Percentiles rank a stretch among this genome's conserved stretches.
These are phyloP conservation scores for Nepenthes alata DNA, from an alignment of 179 eudicot species.

Conservation along the genomic window DNA sequence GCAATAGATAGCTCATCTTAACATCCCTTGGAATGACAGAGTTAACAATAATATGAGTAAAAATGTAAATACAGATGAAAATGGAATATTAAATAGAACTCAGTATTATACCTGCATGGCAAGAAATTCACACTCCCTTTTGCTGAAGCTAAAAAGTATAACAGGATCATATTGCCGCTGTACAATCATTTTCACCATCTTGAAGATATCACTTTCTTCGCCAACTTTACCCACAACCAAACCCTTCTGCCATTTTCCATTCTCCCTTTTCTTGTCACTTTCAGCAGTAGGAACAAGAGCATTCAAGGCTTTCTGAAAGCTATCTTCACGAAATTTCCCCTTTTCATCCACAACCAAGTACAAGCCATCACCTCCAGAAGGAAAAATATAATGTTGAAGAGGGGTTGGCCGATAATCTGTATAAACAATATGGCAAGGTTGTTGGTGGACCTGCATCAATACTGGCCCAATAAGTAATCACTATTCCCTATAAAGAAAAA, in stretches of 20 bases:
- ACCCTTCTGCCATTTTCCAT: constrained; percentile 78
- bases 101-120: constrained; percentile 79
- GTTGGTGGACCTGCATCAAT: constrained; percentile 83
- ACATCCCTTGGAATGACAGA: too few relatives aligned
- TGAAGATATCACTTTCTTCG: constrained; percentile 94
- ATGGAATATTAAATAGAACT: not conserved
- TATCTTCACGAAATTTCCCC: constrained; percentile 92
- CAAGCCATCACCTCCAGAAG: constrained; percentile 85
- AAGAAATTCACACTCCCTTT: constrained; percentile 91
- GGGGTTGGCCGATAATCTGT: constrained; percentile 98
- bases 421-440: constrained; percentile 97
- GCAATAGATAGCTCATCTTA: too few relatives aligned
- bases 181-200: constrained; percentile 96
- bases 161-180: constrained; percentile 93
- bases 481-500: not conserved
- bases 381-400: constrained; percentile 92
- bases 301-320: constrained; percentile 94
- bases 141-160: constrained; percentile 93
- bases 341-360: constrained; percentile 94
- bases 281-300: constrained; percentile 75
- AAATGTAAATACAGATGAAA: too few relatives aligned
- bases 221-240: constrained; percentile 58
- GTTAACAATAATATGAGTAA: too few relatives aligned
- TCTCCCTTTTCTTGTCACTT: constrained; percentile 52
- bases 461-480: constrained; percentile 10